Evolutionary conservation across 2,329 filamentous ascomycete species (phyloP), one percentile per base, ranked within the genome.

Genomic region (Calonectria ilicicola): DNA sequence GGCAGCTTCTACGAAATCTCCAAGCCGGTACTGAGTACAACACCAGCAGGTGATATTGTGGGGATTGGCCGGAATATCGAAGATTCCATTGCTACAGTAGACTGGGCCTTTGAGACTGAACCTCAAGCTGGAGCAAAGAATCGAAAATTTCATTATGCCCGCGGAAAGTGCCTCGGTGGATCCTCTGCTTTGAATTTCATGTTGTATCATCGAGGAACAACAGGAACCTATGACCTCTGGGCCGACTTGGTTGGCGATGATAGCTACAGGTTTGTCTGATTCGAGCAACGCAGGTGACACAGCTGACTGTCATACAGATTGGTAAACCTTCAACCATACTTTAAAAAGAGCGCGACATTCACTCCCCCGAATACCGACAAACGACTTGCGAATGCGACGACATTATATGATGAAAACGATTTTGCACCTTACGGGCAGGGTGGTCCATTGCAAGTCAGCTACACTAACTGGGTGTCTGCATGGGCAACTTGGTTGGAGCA

Each of bases 41-140:
- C 44, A 5, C 62, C 62, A 26, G 44, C 10, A 12, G 62, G 44
- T 19, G 62, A 19, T 12, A 32, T 49, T 5, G 15, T 65, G 4
- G 62, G 62, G 17, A 14, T 49, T 14, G 62, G 62, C 1, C n/a
- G 42, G 3, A 51, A 51, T 19, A 65, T 65, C 26, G 29, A n/a
- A 10, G 62, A 65, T 35, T 51, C 62, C 1, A 26, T 65, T 10
- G 62, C 62, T 2, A 49, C 44, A 6, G 9, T 49, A 3, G 62
- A 65, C 27, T 65, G 62, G 44, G 62, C 17, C 2, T 47, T 23
- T 35, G 10, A 65, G 53, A 68, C 66, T 29, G 56, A 62, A 15
- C 66, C 66, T 8, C 66, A 68, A 68, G 56, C 32, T 26, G 66
- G 56, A 9, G 56, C 23, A 51, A 62, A 68, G 27, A 62, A 68